Conservation (phyloP, 306 rosid species). For the Gynostemma pentaphyllum region DNA sequence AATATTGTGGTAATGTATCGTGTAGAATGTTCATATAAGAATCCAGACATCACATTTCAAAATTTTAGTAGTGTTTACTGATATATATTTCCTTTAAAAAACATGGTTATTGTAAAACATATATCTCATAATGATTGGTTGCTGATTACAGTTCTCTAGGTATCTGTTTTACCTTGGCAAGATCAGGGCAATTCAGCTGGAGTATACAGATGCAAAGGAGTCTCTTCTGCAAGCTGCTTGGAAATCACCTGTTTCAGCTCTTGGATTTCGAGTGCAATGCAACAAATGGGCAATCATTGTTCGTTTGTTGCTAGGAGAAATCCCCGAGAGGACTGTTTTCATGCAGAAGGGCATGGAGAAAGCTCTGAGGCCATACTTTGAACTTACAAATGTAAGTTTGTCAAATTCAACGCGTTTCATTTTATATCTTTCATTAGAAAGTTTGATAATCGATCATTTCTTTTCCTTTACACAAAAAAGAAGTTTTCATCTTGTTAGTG, state of each 20-base stretch:
- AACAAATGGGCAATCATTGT: conserved; percentile 98
- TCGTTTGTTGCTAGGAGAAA: conserved; percentile 88
- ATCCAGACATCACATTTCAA: neutral
- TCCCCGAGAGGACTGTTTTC: conserved; percentile 95
- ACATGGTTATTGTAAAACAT: too few species aligned
- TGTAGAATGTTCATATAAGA: neutral
- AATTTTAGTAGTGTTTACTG: neutral
- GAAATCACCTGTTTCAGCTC: conserved; percentile 91
- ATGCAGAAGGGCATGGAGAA: conserved; percentile 96
- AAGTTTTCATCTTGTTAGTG: neutral
- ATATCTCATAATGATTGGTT: conserved; percentile 1
- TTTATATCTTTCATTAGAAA: neutral
- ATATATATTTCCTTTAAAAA: neutral
- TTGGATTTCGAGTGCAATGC: conserved; percentile 94
- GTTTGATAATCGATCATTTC: neutral
- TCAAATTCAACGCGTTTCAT: neutral
- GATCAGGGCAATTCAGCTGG: conserved; percentile 91
- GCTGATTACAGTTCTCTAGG: conserved; percentile 66
- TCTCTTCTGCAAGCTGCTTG: conserved; percentile 97
- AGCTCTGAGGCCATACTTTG: conserved; percentile 91
- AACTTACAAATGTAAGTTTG: conserved; percentile 85
- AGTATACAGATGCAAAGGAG: conserved; percentile 97
- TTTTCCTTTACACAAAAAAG: neutral
- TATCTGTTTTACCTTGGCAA: conserved; percentile 93
- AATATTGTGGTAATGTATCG: neutral